phyloP scores from a whole-genome alignment of 2,329 filamentous ascomycete species.

The Chalaropsis thielavioides region DNA sequence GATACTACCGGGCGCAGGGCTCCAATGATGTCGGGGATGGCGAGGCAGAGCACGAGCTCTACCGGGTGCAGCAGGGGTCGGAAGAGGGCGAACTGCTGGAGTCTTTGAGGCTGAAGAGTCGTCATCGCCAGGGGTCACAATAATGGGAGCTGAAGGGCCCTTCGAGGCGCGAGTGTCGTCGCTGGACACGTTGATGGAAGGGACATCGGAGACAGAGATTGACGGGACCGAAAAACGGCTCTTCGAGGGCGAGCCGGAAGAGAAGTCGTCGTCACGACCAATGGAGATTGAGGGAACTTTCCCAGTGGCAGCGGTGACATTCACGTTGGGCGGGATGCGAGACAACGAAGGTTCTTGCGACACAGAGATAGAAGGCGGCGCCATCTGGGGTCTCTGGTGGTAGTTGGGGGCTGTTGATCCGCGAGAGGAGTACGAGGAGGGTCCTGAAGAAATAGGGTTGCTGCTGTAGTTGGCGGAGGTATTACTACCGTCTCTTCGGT shows the following conservation, averaged over 20 bases:
- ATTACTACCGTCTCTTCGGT: background rate
- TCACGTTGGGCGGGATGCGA: constrained; percentile 9
- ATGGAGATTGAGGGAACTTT: constrained; percentile 14
- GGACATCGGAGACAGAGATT: constrained; percentile 29
- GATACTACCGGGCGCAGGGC: constrained; percentile 36
- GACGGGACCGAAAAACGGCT: constrained; percentile 28
- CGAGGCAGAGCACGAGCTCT: constrained; percentile 25
- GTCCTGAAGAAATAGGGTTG: background rate
- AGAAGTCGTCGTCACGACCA: background rate
- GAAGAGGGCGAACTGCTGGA: constrained; percentile 31
- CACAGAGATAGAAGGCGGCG: constrained; percentile 42
- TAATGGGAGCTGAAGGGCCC: constrained; percentile 24
- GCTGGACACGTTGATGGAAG: constrained; percentile 29
- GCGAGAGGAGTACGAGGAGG: background rate
- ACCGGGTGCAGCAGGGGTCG: constrained; percentile 28
- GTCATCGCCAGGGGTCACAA: constrained; percentile 34
- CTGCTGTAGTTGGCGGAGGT: background rate
- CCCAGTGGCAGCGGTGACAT: background rate
- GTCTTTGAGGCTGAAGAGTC: constrained; percentile 20
- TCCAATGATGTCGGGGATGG: constrained; percentile 40
- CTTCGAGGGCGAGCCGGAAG: background rate
- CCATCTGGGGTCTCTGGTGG: constrained; percentile 21
- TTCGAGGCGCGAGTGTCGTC: constrained; percentile 22
- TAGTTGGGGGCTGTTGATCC: background rate
- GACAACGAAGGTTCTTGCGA: constrained; percentile 31